Conservation (phyloP, 2,329 filamentous ascomycete genomes). For the Xylaria digitata region DNA sequence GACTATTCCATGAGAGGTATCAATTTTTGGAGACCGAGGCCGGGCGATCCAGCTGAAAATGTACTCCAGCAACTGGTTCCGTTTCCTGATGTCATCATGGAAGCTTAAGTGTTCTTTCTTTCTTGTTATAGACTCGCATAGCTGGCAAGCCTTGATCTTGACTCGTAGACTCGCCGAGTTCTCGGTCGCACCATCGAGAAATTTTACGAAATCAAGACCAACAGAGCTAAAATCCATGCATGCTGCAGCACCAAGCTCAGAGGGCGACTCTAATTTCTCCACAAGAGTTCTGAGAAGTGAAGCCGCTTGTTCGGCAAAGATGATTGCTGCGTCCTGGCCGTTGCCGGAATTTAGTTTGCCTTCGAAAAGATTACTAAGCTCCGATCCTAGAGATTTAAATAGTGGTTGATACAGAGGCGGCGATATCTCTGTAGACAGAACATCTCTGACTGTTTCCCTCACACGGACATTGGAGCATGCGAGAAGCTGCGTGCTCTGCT, state of each 20-base stretch:
- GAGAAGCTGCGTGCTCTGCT: slow-evolving; percentile 72
- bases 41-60: slow-evolving; percentile 76
- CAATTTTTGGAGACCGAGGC: slow-evolving; percentile 63
- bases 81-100: slow-evolving; percentile 74
- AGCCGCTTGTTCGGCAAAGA: slow-evolving; percentile 75
- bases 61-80: slow-evolving; percentile 75
- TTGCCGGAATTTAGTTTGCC: slow-evolving; percentile 64
- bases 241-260: slow-evolving; percentile 70
- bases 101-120: slow-evolving; percentile 76
- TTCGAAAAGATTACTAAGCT: slow-evolving; percentile 72
- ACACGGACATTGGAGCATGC: slow-evolving; percentile 73
- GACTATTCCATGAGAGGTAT: slow-evolving; percentile 54
- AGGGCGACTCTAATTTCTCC: slow-evolving; percentile 71
- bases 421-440: slow-evolving; percentile 73
- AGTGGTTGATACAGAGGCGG: slow-evolving; percentile 70
- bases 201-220: slow-evolving; percentile 74
- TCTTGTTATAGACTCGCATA: slow-evolving; percentile 72
- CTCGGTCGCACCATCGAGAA: slow-evolving; percentile 69
- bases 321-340: slow-evolving; percentile 68
- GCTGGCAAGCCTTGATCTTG: slow-evolving; percentile 76
- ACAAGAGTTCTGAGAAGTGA: slow-evolving; percentile 72
- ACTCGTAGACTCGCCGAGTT: slow-evolving; percentile 68
- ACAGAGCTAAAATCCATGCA: slow-evolving; percentile 73
- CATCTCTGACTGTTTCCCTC: slow-evolving; percentile 74
- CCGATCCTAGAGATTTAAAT: slow-evolving; percentile 72